A percentile compares a stretch with the other conserved stretches of the same genome.
Conservation (phyloP, 805 yeast genomes). For the Barnettozyma salicaria region DNA sequence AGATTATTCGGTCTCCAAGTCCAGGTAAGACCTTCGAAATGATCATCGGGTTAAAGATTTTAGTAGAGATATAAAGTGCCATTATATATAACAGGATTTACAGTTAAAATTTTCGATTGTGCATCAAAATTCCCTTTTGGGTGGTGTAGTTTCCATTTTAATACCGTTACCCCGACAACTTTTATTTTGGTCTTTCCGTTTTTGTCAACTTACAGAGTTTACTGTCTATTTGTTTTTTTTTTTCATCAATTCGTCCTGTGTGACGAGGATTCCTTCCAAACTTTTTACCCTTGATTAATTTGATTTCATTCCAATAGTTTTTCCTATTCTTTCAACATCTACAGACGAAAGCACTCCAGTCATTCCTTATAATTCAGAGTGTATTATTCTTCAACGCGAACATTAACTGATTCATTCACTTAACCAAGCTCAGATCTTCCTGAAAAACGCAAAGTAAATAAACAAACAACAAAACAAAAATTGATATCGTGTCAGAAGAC, state of each 20-base stretch:
- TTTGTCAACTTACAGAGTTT: not conserved
- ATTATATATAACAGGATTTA: too few species aligned
- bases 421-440: not conserved
- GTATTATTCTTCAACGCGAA: constrained; percentile 8
- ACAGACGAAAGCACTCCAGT: constrained; percentile 24
- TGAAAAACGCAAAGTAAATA: constrained; percentile 1
- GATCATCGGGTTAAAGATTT: too few species aligned
- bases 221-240: not conserved
- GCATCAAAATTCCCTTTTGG: not conserved
- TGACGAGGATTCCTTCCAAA: not conserved
- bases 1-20: too few species aligned
- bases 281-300: constrained; percentile 3
- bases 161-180: constrained; percentile 1
- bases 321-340: not conserved
- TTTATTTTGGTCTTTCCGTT: constrained; percentile 3
- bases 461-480: constrained; percentile 1
- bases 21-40: too few species aligned
- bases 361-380: constrained; percentile 28
- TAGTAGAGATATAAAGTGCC: too few species aligned
- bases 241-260: not conserved
- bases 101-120: not conserved
- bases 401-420: not conserved
- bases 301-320: not conserved
- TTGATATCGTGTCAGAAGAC: not conserved
- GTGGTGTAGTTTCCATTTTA: not conserved